Base-by-base conservation (phyloP, 352 stramenopile genomes). In the Phytophthora ramorum region DNA sequence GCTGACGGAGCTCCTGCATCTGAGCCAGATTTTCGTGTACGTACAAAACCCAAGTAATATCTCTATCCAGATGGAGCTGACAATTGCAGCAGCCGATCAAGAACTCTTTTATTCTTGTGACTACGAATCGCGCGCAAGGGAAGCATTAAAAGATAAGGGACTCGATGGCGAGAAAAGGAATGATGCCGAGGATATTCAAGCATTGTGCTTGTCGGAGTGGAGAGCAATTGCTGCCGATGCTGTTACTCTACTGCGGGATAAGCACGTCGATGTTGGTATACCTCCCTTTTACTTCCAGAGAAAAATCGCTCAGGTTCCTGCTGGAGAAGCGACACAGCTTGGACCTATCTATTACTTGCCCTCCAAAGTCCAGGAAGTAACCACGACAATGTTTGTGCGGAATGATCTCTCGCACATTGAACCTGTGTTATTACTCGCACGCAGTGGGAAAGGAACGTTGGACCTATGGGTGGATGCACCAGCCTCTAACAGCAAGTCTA, bases 401-500 rank as follows among this genome's bases (percentile, higher is more conserved):
- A 90, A 88, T 45, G 63, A 81, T 38, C 71, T 92, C n/a, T 85
- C 83, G 2, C 83, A 92, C 50, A 80, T 92, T 22, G 83, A 92
- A 48, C 57, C 71, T 12, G 41, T 90, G 6, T 20, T 30, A 2
- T 41, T 92, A 17, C 16, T 63, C 24, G 83, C 77, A 6, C 55
- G 44, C 2, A 89, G 79, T 61, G 83, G 78, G 1, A 67, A 75
- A 60, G 83, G 79, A 4, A 58, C 53, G 2, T 46, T 91, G 8
- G 46, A 45, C 0, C 8, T 89, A 5, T 32, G 30, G 26, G 37
- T 74, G 41, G 41, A 68, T 19, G 8, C 26, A 24, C 5, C 43
- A 28, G 17, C 3, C 44, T 43, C 30, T 26, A 32, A 12, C 16
- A 24, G n/a, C 14, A 61, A 48, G 7, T 51, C n/a, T 26, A 22